Conservation (phyloP, 2,329 filamentous ascomycete genomes). For the Alternaria sp. region DNA sequence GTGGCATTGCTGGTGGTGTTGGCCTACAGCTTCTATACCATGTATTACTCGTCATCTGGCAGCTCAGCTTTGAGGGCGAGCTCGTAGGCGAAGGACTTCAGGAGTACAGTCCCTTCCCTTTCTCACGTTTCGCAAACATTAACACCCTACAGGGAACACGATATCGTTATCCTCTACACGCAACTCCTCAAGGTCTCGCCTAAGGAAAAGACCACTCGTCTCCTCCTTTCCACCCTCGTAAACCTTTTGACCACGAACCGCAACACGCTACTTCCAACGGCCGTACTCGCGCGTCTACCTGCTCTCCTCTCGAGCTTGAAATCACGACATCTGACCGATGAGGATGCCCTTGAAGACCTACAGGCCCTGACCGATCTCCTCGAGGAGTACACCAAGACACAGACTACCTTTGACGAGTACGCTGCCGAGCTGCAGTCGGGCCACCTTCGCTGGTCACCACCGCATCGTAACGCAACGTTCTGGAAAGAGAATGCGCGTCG, state of each 20-base stretch:
- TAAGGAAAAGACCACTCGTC: slow-evolving; percentile 95
- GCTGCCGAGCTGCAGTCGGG: slow-evolving; percentile 84
- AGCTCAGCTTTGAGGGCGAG: slow-evolving; percentile 86
- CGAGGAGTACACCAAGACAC: slow-evolving; percentile 80
- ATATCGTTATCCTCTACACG: slow-evolving; percentile 90
- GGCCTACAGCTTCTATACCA: slow-evolving; percentile 94
- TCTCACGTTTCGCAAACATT: slow-evolving; percentile 12
- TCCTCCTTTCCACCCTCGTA: slow-evolving; percentile 85
- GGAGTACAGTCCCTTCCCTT: slow-evolving; percentile 63
- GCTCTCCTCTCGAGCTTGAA: slow-evolving; percentile 64
- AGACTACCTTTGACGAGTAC: slow-evolving; percentile 72
- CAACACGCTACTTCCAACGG: slow-evolving; percentile 75
- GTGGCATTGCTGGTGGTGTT: slow-evolving; percentile 75
- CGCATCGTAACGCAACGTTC: slow-evolving; percentile 84
- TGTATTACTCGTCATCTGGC: slow-evolving; percentile 91
- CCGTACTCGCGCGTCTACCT: slow-evolving; percentile 83
- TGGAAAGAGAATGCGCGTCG: slow-evolving; percentile 90
- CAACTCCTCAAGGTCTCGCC: slow-evolving; percentile 89
- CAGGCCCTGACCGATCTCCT: slow-evolving; percentile 65
- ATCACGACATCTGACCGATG: slow-evolving; percentile 58
- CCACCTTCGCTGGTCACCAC: slow-evolving; percentile 90
- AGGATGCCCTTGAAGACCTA: slow-evolving; percentile 60
- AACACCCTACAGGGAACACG: slow-evolving; percentile 74
- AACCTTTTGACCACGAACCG: slow-evolving; percentile 82
- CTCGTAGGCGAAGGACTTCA: slow-evolving; percentile 80